A percentile compares a stretch with the other conserved stretches of the same genome.
Evolutionary conservation across 495 filamentous ascomycete species (phyloP).

Genomic region (Hyaloscypha hepaticicola): DNA sequence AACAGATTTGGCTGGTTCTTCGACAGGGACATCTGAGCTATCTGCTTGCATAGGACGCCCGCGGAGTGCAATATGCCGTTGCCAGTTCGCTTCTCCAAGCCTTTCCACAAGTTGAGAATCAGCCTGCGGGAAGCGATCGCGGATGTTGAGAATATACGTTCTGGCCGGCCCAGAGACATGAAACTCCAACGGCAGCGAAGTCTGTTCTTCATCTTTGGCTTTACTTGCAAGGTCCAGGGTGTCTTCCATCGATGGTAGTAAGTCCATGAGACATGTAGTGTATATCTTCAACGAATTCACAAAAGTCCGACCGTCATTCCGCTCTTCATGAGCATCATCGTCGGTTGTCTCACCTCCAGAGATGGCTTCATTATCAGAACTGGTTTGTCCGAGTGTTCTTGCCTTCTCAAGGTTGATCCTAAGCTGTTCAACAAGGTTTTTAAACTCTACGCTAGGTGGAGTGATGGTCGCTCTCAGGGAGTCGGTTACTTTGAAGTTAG

Average conservation of each 20-base stretch:
- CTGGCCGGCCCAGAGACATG: conserved; percentile 10
- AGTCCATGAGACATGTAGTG: conserved; percentile 17
- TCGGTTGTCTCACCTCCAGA: not conserved
- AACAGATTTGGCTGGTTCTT: conserved; percentile 1
- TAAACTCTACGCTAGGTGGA: not conserved
- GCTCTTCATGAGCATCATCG: not conserved
- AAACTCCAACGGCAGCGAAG: not conserved
- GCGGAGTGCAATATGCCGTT: conserved; percentile 14
- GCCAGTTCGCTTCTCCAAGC: conserved; percentile 21
- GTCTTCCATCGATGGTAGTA: conserved; percentile 21
- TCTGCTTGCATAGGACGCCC: not conserved
- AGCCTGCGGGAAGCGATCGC: conserved; percentile 10
- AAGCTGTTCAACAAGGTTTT: conserved; percentile 4
- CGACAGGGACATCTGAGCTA: not conserved
- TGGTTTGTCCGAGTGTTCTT: not conserved
- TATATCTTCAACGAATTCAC: conserved; percentile 8
- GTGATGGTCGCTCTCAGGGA: not conserved
- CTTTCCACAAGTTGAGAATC: conserved; percentile 11
- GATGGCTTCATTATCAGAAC: not conserved
- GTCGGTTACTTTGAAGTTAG: not conserved
- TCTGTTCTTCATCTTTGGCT: not conserved
- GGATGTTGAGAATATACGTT: conserved; percentile 14
- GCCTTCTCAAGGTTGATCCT: not conserved
- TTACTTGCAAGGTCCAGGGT: conserved; percentile 1
- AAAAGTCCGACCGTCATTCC: not conserved